Evolutionary conservation across 345 rosid genomes (phyloP), one percentile per base, ranked within the genome.

Genomic region (Eucalyptus lansdowneana): DNA sequence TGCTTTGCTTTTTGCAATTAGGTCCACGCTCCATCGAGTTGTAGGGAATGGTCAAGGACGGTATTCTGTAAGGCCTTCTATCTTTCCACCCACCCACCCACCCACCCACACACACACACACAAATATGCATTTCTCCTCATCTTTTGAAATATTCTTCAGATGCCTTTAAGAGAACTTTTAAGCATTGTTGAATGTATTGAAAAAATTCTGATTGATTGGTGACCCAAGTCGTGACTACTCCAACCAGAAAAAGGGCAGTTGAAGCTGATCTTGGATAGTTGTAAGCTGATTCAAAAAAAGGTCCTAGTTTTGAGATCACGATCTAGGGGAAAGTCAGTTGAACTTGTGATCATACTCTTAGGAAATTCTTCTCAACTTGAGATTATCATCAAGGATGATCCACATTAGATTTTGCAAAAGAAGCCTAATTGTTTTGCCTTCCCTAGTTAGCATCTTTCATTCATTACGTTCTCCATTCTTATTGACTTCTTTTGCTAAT

Each of bases 21-120:
- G 99, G 93, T 97, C 99, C 62, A 96, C 98, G 9, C 89, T 96
- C 88, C 99, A 97, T 89, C 91, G 99, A 90, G 99, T 96, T 90
- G 88, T 96, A 86, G 98, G 96, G 88, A 94, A 93, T 21, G 97
- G 97, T 58, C 95, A 93, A 80, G 96, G 95, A 50, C 91, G 99
- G 94, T 95, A 95, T 88, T 96, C 99, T 9, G 99, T 97, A 65
- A 65, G 37, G 17, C 72, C 11, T n/a, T n/a, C 10, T 29, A 6
- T 54, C 60, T 50, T 0, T 1, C 54, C 54, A 15, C 3, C 6
- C 53, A 6, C 3, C 1, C 8, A 3, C 53, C 3, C 21, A 6
- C 7, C 1, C 53, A 6, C 21, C 19, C 19, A 15, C 3, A 15
- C 19, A 51, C 21, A 25, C 7, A 58, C n/a, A 58, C 14, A 58